Evolutionary conservation across 257 asterid genomes (phyloP), one percentile per base, ranked within the genome.

Genomic region (Nicotiana tabacum): DNA sequence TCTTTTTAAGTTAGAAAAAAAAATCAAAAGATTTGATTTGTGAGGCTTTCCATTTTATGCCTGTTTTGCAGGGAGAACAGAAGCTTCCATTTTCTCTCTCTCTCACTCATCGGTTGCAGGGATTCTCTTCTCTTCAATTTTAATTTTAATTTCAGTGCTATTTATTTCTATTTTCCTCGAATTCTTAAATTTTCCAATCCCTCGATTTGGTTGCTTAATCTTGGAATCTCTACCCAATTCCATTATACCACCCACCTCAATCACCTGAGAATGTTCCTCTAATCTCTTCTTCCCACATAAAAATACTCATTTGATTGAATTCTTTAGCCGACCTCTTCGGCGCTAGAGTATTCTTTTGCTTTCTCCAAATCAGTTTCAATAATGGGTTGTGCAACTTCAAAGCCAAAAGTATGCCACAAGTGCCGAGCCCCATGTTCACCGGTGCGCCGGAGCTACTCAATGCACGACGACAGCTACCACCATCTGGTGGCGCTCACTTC

Each of bases 321-420:
- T 78, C 5, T 24, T 27, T 17, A 18, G 9, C 78, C 15, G 32
- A 56, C 82, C 35, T n/a, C 78, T 70, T 69, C 12, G 17, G 58
- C 33, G 33, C 35, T 35, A 77, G 37, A 58, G 5, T 78, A 8
- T 35, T 39, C 60, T 5, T 78, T 33, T 61, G 30, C 24, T 13
- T 37, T 16, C 18, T 12, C 17, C 9, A 58, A 24, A 51, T 4
- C 16, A 9, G 12, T 43, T 39, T 77, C 37, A 68, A 48, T 35
- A 66, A 95, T 96, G 99, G 99, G 99, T 29, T 96, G 99, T 84
- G 94, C 92, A 8, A 77, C 94, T 77, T 96, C 99, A 82, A 96
- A 92, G 84, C 83, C 56, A 16, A 89, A 77, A 61, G 88, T 91
- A 1, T 96, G 99, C 86, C 90, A 83, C 88, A 92, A 92, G 12